These are phyloP conservation scores for Aphanomyces cochlioides DNA, from an alignment of 352 stramenopile species.

Conservation along the genomic window DNA sequence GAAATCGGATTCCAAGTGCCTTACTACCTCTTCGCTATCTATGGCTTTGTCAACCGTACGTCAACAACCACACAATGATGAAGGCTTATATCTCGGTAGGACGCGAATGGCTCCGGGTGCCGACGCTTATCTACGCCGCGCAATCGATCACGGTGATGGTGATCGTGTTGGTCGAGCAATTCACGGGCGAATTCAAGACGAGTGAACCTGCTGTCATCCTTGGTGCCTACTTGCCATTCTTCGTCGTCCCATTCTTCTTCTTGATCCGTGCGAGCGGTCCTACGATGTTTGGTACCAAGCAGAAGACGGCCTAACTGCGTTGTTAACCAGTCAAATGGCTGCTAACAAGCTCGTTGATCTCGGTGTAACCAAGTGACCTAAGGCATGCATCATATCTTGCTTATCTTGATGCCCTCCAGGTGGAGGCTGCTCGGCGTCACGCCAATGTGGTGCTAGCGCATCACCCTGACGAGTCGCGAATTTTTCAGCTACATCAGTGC, in stretches of 20 bases:
- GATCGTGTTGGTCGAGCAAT: conserved; percentile 14
- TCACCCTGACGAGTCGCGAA: no score
- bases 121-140: conserved; percentile 16
- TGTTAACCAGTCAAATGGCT: no score
- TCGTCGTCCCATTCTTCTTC: conserved; percentile 1
- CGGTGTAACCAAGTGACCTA: no score
- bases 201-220: conserved; percentile 3
- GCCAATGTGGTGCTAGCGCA: no score
- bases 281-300: conserved; percentile 7
- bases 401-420: no score
- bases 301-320: conserved; percentile 6
- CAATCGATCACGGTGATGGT: conserved; percentile 12
- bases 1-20: conserved; percentile 20
- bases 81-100: background rate
- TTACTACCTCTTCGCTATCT: conserved; percentile 20
- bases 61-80: background rate
- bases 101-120: conserved; percentile 17
- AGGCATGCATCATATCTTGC: no score
- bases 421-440: no score
- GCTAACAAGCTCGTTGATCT: no score
- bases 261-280: background rate
- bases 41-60: conserved; percentile 7
- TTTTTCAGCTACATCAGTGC: no score
- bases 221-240: conserved; percentile 6
- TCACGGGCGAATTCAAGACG: conserved; percentile 4